Base-by-base conservation (phyloP, 2,329 filamentous ascomycete genomes). In the Chaetomium strumarium region DNA sequence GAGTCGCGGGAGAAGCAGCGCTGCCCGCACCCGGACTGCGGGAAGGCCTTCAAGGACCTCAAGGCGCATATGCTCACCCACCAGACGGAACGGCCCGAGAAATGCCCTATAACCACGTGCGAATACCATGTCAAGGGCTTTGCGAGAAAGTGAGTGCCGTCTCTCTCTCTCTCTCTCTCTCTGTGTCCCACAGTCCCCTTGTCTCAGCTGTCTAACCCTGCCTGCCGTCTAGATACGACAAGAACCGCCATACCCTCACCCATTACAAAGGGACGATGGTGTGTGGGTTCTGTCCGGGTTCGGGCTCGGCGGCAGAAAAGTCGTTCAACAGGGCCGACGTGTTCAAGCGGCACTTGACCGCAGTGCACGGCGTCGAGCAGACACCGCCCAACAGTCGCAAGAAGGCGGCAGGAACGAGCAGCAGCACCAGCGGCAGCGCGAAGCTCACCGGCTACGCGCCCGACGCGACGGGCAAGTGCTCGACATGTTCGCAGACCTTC, bases 181-280 rank as follows among this genome's bases (percentile, higher is more conserved):
- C 14, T 10, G 11, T 12, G 6, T n/a, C 5, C n/a, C 30, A 30
- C 11, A 33, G 12, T 33, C 30, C 11, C 33, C 33, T 5, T 34
- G 42, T 16, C 13, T 7, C 24, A 4, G 24, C 4, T 7, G 4
- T 9, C 52, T 55, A 45, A 52, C 43, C 5, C 14, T 12, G 6
- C 4, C 2, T n/a, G 8, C 33, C n/a, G n/a, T n/a, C 11, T 29
- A 59, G 57, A 40, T 96, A 96, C 67, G 91, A 96, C 75, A 95
- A 95, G 78, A 96, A 96, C 72, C 78, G 91, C 41, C 91, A 96
- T 69, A 95, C 90, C 5, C 72, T 96, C 57, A 96, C 91, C 5
- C 91, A 96, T 69, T 96, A 96, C 79, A 96, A 96, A 73, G 91
- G 91, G 38, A 96, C 88, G 45, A 96, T 96, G 91, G 89, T 96